A percentile compares a stretch with the other conserved stretches of the same genome.
Conservation (phyloP, 495 filamentous ascomycete species). For the Aspergillus indologenus region DNA sequence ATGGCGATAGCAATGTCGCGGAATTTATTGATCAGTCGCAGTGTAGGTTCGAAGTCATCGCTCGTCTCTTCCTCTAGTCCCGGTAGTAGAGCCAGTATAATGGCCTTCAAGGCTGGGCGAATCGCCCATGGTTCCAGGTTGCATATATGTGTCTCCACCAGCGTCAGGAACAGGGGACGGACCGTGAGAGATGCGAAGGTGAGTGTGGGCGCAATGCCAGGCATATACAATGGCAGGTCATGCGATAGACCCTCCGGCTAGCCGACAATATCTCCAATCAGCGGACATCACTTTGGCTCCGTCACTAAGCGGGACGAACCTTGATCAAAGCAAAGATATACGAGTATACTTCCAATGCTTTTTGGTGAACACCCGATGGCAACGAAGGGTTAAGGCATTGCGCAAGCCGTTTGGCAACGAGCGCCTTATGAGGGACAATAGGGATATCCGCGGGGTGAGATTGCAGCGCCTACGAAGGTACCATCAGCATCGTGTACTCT, state of each 20-base stretch:
- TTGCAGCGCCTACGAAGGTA: conserved; percentile 72
- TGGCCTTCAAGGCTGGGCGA: conserved; percentile 82
- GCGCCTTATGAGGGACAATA: conserved; percentile 75
- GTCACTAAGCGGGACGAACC: conserved; percentile 15
- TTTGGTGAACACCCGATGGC: conserved; percentile 97
- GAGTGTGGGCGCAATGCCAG: conserved; percentile 81
- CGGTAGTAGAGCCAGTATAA: conserved; percentile 80
- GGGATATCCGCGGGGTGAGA: conserved; percentile 67
- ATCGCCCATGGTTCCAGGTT: conserved; percentile 64
- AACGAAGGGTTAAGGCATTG: conserved; percentile 93
- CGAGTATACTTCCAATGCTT: conserved; percentile 88
- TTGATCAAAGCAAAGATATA: conserved; percentile 67
- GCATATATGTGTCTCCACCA: conserved; percentile 79
- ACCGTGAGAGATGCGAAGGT: conserved; percentile 92
- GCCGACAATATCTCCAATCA: conserved; percentile 11
- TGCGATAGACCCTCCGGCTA: conserved; percentile 67
- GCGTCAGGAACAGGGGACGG: conserved; percentile 73
- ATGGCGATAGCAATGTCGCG: conserved; percentile 60
- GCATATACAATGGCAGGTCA: conserved; percentile 84
- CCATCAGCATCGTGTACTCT: conserved; percentile 21
- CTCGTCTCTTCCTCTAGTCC: conserved; percentile 94
- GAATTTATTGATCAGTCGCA: conserved; percentile 74
- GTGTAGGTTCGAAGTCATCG: conserved; percentile 90
- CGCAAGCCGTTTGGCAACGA: conserved; percentile 84
- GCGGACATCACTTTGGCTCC: background rate